Percentiles rank a stretch among this genome's conserved stretches.
These are phyloP conservation scores for Teratosphaeriaceae sp. DNA, from an alignment of 2,329 filamentous ascomycete genomes.

Conservation along the genomic window DNA sequence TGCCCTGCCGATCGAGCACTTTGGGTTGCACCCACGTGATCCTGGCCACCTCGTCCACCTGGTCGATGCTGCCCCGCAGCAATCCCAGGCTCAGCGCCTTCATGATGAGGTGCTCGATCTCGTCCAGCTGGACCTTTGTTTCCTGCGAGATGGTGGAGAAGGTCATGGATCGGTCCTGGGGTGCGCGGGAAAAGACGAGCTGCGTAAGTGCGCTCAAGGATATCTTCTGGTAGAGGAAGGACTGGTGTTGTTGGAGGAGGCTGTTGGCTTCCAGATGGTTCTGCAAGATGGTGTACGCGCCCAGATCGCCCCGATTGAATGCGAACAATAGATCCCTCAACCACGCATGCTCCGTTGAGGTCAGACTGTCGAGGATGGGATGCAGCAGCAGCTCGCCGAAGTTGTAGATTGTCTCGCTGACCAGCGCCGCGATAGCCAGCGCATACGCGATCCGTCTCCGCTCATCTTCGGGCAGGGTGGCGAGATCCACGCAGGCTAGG, in stretches of 20 bases:
- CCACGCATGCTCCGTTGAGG: slow-evolving; percentile 72
- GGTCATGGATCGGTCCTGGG: slow-evolving; percentile 90
- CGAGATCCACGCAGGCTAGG: slow-evolving; percentile 87
- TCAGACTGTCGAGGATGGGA: slow-evolving; percentile 83
- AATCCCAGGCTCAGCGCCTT: slow-evolving; percentile 94
- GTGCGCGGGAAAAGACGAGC: slow-evolving; percentile 89
- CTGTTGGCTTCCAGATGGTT: slow-evolving; percentile 67
- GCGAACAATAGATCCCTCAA: slow-evolving; percentile 92
- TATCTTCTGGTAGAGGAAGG: slow-evolving; percentile 93
- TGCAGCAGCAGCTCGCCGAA: slow-evolving; percentile 98
- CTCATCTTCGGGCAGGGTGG: slow-evolving; percentile 65
- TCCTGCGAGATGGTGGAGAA: slow-evolving; percentile 84
- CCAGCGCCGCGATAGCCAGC: slow-evolving; percentile 82
- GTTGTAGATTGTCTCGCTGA: slow-evolving; percentile 97
- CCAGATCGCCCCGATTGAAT: slow-evolving; percentile 92
- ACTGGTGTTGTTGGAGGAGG: slow-evolving; percentile 70
- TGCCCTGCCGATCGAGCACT: slow-evolving; percentile 92
- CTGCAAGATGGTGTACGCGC: slow-evolving; percentile 73
- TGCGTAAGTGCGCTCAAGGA: slow-evolving; percentile 94
- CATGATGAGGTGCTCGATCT: slow-evolving; percentile 98
- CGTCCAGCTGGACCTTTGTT: slow-evolving; percentile 82
- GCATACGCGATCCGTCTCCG: slow-evolving; percentile 82
- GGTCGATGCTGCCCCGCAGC: slow-evolving; percentile 86
- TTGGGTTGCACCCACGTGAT: slow-evolving; percentile 99
- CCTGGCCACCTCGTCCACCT: slow-evolving; percentile 86